These are phyloP conservation scores for Carex littledalei DNA, from an alignment of 176 grass and related monocot genomes.

Conservation along the genomic window DNA sequence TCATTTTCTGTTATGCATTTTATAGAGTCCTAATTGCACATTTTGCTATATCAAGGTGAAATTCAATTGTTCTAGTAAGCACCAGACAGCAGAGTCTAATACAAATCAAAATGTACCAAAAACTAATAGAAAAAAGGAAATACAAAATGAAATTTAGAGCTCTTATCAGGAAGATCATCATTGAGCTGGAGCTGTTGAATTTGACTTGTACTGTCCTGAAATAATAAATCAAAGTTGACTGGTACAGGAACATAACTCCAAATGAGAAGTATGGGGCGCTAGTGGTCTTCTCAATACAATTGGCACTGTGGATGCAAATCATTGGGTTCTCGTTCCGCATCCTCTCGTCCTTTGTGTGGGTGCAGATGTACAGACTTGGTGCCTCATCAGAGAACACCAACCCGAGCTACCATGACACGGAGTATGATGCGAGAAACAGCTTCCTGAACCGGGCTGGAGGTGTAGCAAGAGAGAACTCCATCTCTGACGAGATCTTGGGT, in stretches of 20 bases:
- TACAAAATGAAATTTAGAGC: not conserved
- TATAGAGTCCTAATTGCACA: not conserved
- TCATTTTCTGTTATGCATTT: not conserved
- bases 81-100: not conserved
- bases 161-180: not conserved
- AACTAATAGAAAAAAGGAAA: not conserved
- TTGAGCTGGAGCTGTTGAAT: not conserved
- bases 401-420: constrained; percentile 46
- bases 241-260: constrained; percentile 66
- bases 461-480: constrained; percentile 69
- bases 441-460: constrained; percentile 62
- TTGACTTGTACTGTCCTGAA: not conserved
- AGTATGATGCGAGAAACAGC: constrained; percentile 71
- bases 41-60: not conserved
- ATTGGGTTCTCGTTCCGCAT: constrained; percentile 95
- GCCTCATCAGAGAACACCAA: constrained; percentile 32
- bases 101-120: not conserved
- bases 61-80: not conserved
- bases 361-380: constrained; percentile 92
- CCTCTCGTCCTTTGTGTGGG: constrained; percentile 95
- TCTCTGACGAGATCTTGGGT: constrained; percentile 87
- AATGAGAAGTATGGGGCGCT: constrained; percentile 66
- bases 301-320: constrained; percentile 95
- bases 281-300: constrained; percentile 81
- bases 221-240: not conserved